Conservation (phyloP, 202 grass and related monocot genomes). For the Zoysia matrella region DNA sequence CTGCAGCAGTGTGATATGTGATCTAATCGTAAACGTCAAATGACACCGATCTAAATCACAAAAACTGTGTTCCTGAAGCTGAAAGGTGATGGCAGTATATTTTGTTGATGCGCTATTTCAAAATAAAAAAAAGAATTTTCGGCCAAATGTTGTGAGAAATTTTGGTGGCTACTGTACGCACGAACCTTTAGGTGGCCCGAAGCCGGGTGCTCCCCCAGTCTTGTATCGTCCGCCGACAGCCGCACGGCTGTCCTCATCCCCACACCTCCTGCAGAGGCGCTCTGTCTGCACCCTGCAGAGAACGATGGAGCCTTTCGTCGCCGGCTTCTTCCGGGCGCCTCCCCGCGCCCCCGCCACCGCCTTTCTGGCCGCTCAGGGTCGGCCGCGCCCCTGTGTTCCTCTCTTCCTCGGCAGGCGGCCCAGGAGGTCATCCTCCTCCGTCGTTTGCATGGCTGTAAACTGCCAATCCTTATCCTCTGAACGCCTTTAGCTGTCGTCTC, state of each 20-base stretch:
- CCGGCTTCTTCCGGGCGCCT: slow-evolving; percentile 50
- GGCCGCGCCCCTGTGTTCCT: neutral
- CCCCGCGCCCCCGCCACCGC: slow-evolving; percentile 27
- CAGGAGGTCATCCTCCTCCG: slow-evolving; percentile 45
- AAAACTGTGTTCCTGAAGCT: neutral
- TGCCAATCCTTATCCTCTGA: neutral
- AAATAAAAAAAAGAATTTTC: neutral
- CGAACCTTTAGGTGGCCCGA: neutral
- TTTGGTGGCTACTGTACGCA: neutral
- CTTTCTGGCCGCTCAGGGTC: neutral
- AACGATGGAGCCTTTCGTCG: slow-evolving; percentile 69
- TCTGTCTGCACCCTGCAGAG: neutral
- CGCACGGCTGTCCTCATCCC: neutral
- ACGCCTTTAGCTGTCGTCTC: neutral
- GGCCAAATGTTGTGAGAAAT: neutral
- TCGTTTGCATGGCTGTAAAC: slow-evolving; percentile 90
- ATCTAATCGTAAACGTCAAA: too few species aligned
- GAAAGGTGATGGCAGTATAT: neutral
- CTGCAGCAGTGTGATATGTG: neutral
- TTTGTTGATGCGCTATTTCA: too few species aligned
- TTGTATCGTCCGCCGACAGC: neutral
- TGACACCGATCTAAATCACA: too few species aligned
- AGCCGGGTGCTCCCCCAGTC: too few species aligned
- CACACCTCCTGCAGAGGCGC: slow-evolving; percentile 1
- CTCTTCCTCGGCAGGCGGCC: slow-evolving; percentile 35